Conservation (phyloP, 148 eudicot species). For the Bassia scoparia region DNA sequence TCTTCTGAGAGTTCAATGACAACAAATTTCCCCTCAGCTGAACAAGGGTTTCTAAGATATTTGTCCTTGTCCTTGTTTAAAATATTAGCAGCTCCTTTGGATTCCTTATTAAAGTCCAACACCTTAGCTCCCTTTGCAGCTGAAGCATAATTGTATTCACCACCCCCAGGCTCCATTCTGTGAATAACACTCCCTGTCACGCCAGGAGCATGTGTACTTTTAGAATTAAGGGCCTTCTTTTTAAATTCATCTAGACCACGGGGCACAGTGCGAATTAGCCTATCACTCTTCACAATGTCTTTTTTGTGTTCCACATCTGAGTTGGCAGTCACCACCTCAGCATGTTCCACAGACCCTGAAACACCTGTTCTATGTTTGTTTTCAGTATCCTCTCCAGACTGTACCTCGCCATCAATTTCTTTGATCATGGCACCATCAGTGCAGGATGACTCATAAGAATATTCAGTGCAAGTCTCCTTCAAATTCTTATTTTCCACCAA, state of each 20-base stretch:
- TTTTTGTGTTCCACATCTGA: constrained; percentile 28
- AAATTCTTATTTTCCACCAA: constrained; percentile 18
- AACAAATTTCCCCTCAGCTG: constrained; percentile 85
- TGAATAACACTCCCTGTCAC: constrained; percentile 61
- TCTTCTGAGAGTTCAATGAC: constrained; percentile 94
- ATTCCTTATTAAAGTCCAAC: constrained; percentile 81
- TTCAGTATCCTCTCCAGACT: constrained; percentile 13
- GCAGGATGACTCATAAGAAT: constrained; percentile 29
- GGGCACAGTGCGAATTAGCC: constrained; percentile 46
- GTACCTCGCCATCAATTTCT: constrained; percentile 20
- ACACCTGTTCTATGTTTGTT: constrained; percentile 4
- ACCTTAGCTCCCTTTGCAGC: constrained; percentile 93
- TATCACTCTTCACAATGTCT: constrained; percentile 44
- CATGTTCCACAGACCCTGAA: constrained; percentile 20
- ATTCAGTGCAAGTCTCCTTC: constrained; percentile 24
- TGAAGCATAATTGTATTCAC: constrained; percentile 90
- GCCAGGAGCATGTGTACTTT: constrained; percentile 43
- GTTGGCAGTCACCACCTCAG: constrained; percentile 22
- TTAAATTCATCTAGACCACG: constrained; percentile 84
- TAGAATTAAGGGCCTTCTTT: constrained; percentile 69
- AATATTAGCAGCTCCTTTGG: constrained; percentile 87
- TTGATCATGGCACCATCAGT: constrained; percentile 21
- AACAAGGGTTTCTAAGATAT: constrained; percentile 93
- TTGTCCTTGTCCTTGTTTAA: constrained; percentile 85
- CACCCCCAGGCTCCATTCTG: constrained; percentile 89